Percentiles rank a stretch among this genome's conserved stretches.
These are phyloP conservation scores for Tanacetum coccineum DNA, from an alignment of 129 eudicot genomes.

Conservation along the genomic window DNA sequence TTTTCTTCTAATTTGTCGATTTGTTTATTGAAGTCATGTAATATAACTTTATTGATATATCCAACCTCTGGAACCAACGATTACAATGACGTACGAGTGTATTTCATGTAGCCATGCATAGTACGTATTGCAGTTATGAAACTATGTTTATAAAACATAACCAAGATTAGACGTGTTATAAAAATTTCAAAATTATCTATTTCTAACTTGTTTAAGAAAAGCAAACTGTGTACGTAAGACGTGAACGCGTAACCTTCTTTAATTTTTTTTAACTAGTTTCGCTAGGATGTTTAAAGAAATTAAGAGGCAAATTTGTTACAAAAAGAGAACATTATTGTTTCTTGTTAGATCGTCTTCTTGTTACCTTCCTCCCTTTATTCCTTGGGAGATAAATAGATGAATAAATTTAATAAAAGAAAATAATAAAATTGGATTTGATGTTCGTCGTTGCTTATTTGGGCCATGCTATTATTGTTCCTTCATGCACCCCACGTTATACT, in stretches of 20 bases:
- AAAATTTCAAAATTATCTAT: no score
- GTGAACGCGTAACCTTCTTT: not conserved
- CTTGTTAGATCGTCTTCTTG: constrained; percentile 11
- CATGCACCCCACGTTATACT: constrained; percentile 31
- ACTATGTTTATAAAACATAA: no score
- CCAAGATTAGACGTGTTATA: no score
- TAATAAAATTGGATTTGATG: not conserved
- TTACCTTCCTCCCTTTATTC: constrained; percentile 1
- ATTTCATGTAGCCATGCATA: no score
- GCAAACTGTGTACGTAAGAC: no score
- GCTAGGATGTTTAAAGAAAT: not conserved
- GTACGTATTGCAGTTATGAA: no score
- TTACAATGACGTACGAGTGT: no score
- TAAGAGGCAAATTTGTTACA: not conserved
- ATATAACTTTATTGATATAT: no score
- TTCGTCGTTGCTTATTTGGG: constrained; percentile 16
- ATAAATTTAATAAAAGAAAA: not conserved
- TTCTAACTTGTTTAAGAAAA: no score
- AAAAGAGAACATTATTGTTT: not conserved
- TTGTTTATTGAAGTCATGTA: no score
- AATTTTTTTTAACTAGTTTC: not conserved
- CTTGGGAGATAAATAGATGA: not conserved
- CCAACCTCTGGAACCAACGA: no score
- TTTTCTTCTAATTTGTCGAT: no score
- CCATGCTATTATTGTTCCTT: constrained; percentile 22